A percentile compares a stretch with the other conserved stretches of the same genome.
These are phyloP conservation scores for Aureobasidium uvarum DNA, from an alignment of 2,329 filamentous ascomycete species.

Conservation along the genomic window DNA sequence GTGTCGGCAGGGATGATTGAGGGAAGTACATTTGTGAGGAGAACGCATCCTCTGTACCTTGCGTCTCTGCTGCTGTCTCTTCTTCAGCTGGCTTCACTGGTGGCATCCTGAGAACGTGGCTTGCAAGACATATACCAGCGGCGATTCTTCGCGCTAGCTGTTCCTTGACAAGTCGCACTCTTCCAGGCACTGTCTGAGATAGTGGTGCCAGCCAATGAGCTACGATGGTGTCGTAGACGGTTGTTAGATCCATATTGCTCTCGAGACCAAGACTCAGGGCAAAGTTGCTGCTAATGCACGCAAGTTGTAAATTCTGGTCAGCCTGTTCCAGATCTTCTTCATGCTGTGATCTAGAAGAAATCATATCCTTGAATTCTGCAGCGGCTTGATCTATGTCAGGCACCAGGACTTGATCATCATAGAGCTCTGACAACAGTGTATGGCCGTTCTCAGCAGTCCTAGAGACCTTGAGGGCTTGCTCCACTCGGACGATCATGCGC, in stretches of 20 bases:
- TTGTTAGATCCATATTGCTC: slow-evolving; percentile 3
- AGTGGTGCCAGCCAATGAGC: slow-evolving; percentile 33
- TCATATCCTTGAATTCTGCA: slow-evolving; percentile 27
- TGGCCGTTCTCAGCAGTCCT: not conserved
- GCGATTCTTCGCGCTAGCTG: slow-evolving; percentile 35
- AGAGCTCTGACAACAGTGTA: slow-evolving; percentile 16
- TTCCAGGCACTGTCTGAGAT: slow-evolving; percentile 31
- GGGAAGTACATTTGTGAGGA: slow-evolving; percentile 10
- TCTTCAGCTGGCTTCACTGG: not conserved
- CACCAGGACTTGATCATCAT: slow-evolving; percentile 26
- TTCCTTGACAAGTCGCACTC: slow-evolving; percentile 37
- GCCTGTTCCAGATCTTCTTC: not conserved
- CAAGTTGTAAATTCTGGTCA: slow-evolving; percentile 16
- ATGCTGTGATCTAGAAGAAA: not conserved
- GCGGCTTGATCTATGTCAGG: slow-evolving; percentile 29
- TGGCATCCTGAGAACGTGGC: slow-evolving; percentile 29
- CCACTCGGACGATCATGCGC: not conserved
- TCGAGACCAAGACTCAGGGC: slow-evolving; percentile 22
- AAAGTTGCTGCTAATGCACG: slow-evolving; percentile 15
- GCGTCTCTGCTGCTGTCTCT: slow-evolving; percentile 27
- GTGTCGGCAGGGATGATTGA: slow-evolving; percentile 34
- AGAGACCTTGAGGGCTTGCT: not conserved
- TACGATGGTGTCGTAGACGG: slow-evolving; percentile 33
- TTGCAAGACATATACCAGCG: slow-evolving; percentile 42
- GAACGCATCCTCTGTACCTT: slow-evolving; percentile 1